Conservation (phyloP, 352 stramenopile genomes). For the Globisporangium uncinulatum region DNA sequence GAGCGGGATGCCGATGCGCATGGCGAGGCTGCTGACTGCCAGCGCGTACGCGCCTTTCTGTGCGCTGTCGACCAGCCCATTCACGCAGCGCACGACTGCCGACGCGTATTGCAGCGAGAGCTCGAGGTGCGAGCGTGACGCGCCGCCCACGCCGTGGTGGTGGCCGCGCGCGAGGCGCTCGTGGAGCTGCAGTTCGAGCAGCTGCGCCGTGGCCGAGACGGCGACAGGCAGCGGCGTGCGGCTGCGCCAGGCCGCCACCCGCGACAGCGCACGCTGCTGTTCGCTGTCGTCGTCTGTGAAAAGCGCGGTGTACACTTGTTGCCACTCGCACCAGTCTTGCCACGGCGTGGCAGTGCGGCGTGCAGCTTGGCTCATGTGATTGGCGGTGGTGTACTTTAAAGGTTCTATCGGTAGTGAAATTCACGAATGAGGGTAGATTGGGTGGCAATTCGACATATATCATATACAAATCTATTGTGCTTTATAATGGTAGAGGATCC, state of each 20-base stretch:
- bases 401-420: not conserved
- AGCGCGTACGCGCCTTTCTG: slow-evolving; percentile 73
- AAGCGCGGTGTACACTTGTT: slow-evolving; percentile 49
- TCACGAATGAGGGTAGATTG: not conserved
- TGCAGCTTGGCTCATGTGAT: too few species aligned
- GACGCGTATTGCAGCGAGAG: slow-evolving; percentile 64
- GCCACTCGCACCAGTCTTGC: slow-evolving; percentile 75
- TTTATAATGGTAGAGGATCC: not conserved
- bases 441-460: not conserved
- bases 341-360: slow-evolving; percentile 46
- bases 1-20: slow-evolving; percentile 87
- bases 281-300: slow-evolving; percentile 45
- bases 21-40: slow-evolving; percentile 71
- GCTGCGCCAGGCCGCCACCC: slow-evolving; percentile 62
- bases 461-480: not conserved
- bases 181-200: slow-evolving; percentile 73
- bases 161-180: slow-evolving; percentile 61
- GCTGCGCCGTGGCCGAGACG: slow-evolving; percentile 68
- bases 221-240: slow-evolving; percentile 68
- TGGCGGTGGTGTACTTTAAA: not conserved
- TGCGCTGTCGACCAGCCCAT: slow-evolving; percentile 76
- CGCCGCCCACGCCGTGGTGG: slow-evolving; percentile 60
- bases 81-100: slow-evolving; percentile 72
- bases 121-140: slow-evolving; percentile 73
- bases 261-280: slow-evolving; percentile 51